Conservation (phyloP, 2,329 filamentous ascomycete genomes). For the Pseudogymnoascus sp. region DNA sequence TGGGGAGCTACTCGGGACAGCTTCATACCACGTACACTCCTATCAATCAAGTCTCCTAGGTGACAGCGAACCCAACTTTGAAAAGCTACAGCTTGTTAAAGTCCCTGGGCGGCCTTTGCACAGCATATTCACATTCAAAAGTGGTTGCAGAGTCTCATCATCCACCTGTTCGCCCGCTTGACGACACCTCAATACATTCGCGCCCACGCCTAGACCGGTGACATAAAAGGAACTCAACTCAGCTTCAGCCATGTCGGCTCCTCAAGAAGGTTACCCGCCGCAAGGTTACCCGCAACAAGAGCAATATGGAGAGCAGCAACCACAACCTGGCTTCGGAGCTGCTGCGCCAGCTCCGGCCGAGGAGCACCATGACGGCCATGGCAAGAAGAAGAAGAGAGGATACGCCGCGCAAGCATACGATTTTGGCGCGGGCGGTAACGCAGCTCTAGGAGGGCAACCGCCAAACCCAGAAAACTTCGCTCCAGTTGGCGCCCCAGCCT, state of each 20-base stretch:
- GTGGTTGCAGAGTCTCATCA: neutral
- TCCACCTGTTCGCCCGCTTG: neutral
- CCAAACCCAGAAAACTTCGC: constrained; percentile 40
- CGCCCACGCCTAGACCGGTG: constrained; percentile 1
- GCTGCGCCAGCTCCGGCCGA: constrained; percentile 24
- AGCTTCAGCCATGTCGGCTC: constrained; percentile 37
- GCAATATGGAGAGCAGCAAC: constrained; percentile 38
- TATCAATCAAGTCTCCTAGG: neutral
- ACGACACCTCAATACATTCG: neutral
- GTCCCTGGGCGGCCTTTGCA: constrained; percentile 2
- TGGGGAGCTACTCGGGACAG: constrained; percentile 4
- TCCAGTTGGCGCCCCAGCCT: constrained; percentile 31
- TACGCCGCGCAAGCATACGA: constrained; percentile 95
- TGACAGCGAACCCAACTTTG: neutral
- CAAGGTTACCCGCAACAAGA: constrained; percentile 37
- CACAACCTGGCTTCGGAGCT: constrained; percentile 27
- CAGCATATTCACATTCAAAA: neutral
- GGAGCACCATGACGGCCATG: constrained; percentile 36
- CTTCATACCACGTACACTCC: neutral
- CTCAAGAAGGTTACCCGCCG: constrained; percentile 44
- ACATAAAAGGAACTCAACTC: neutral
- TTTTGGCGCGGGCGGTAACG: constrained; percentile 82
- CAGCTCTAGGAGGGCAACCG: constrained; percentile 58
- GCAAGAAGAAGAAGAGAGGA: constrained; percentile 83
- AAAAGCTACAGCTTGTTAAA: constrained; percentile 5